Evolutionary conservation across 208 protist genomes (phyloP), one percentile per base, ranked within the genome.

Genomic region (Acanthamoeba triangularis): DNA sequence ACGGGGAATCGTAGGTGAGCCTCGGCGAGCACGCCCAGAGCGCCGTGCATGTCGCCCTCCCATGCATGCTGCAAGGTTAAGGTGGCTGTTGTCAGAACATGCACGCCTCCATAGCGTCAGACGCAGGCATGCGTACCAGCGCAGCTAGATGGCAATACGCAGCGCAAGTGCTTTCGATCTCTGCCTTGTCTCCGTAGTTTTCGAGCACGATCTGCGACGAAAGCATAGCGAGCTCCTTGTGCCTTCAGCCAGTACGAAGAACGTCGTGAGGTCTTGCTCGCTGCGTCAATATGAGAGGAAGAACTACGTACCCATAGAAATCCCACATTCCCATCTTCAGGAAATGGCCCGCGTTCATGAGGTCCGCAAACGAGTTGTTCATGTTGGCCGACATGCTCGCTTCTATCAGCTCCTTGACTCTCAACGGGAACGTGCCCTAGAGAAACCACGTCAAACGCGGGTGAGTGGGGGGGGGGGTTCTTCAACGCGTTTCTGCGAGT

Each of bases 161-260:
- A 35, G 33, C 28, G 61, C 87, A 93, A 23, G 61, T 93, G 54
- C 63, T 76, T 28, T 72, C 87, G 28, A 69, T 49, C 37, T 76
- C 63, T 0, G 87, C 87, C 30, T 93, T 93, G 87, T 93, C 87
- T 76, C 63, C 61, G 47, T 93, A 93, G 61, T 78, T 69, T 76
- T 93, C 61, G 5, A 93, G 41, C 54, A 78, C 61, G 37, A 76
- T 30, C 63, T 93, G 87, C 14, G 63, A 78, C 28, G 87, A 49
- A 5, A 93, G 87, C 54, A 93, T 93, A 10, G 54, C 87, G 18
- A 93, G 61, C 37, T 93, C 87, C 25, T 93, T 93, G 61, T 93
- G 87, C 8, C 87, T 76, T 20, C 0, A 65, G 69, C 0, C 54
- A 61, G 20, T 61, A 18, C 25, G 1, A 14, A 7, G 76, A 30